phyloP scores from a whole-genome alignment of 176 grass and related monocot genomes.

The Aegilops tauschii region DNA sequence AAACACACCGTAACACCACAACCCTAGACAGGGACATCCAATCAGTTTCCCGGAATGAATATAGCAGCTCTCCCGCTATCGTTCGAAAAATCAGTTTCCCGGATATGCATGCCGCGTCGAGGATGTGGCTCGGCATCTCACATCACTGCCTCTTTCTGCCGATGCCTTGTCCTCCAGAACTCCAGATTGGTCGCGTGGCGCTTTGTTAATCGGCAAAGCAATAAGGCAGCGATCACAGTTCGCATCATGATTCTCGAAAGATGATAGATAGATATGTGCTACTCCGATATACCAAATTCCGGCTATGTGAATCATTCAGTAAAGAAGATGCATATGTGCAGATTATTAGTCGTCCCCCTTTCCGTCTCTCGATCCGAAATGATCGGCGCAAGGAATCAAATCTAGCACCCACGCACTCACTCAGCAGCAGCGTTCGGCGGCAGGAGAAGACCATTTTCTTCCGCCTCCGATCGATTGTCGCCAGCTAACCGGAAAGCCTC shows the following conservation, averaged over 20 bases:
- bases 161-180: not conserved
- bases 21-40: too few relatives aligned
- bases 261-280: not conserved
- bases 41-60: not conserved
- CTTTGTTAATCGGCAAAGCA: not conserved
- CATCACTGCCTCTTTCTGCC: not conserved
- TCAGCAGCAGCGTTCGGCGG: conserved; percentile 15
- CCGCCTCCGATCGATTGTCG: conserved; percentile 32
- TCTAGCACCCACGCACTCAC: conserved; percentile 22
- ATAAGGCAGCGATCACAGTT: not conserved
- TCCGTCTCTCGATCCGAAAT: conserved; percentile 18
- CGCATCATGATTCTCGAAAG: not conserved
- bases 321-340: not conserved
- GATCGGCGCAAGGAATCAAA: conserved; percentile 37
- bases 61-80: too few relatives aligned
- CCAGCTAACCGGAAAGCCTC: conserved; percentile 11
- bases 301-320: not conserved
- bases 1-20: too few relatives aligned
- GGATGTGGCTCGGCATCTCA: not conserved
- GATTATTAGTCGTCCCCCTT: not conserved
- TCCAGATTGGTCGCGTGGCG: not conserved
- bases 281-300: not conserved
- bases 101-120: not conserved
- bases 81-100: not conserved
- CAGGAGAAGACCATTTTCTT: conserved; percentile 18